phyloP scores from a whole-genome alignment of 1,139 yeast species.

The Debaryomyces psychrophilus region DNA sequence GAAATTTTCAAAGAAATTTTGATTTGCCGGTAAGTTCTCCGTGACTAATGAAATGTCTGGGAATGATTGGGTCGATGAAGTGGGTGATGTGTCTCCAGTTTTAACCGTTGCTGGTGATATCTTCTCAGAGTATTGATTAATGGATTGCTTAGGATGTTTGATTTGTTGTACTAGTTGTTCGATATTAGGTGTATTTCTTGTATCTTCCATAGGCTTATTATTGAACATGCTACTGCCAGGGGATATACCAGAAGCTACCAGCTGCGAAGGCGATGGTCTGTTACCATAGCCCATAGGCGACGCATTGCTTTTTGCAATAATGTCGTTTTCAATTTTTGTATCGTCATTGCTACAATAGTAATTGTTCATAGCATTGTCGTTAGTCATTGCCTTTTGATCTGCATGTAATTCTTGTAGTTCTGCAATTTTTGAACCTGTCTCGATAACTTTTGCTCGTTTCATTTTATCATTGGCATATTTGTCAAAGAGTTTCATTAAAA shows the following conservation, averaged over 20 bases:
- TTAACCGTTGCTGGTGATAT: constrained; percentile 17
- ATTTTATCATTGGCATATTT: constrained; percentile 51
- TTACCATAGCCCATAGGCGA: constrained; percentile 2
- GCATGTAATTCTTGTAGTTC: constrained; percentile 41
- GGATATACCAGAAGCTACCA: constrained; percentile 32
- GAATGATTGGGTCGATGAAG: constrained; percentile 44
- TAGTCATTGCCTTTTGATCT: constrained; percentile 29
- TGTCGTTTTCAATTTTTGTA: constrained; percentile 1
- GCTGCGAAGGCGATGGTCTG: constrained; percentile 8
- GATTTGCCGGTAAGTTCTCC: constrained; percentile 44
- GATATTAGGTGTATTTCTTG: constrained; percentile 22
- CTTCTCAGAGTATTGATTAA: constrained; percentile 4
- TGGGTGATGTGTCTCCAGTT: constrained; percentile 36
- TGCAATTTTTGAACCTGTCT: constrained; percentile 41
- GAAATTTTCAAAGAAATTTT: constrained; percentile 48
- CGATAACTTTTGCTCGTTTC: constrained; percentile 49
- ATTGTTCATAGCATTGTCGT: constrained; percentile 24
- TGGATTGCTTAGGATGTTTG: constrained; percentile 21
- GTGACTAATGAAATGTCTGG: constrained; percentile 53
- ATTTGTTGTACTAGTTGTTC: constrained; percentile 39
- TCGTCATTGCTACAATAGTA: constrained; percentile 19
- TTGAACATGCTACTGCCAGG: constrained; percentile 30
- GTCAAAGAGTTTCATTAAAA: constrained; percentile 45
- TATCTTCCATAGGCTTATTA: constrained; percentile 16
- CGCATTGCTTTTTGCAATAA: not conserved